Conservation (phyloP, 257 asterid species). For the Scutellaria baicalensis region DNA sequence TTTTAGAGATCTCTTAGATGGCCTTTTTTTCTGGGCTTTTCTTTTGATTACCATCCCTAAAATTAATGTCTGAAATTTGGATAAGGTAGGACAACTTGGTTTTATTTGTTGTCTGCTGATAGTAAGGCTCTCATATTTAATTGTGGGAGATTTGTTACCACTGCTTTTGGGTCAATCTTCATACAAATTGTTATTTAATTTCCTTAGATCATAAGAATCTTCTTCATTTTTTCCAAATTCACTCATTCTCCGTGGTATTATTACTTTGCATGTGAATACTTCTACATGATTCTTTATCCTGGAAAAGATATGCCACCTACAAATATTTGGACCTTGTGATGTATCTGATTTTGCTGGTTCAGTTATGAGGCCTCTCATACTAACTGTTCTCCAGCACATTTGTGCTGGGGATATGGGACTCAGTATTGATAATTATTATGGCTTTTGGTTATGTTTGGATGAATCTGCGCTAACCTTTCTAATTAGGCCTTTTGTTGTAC, state of each 20-base stretch:
- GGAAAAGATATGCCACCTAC: not conserved
- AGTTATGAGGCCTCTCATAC: not conserved
- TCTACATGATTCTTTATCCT: not conserved
- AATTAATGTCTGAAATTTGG: not conserved
- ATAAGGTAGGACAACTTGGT: not conserved
- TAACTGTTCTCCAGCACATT: not conserved
- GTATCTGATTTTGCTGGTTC: not conserved
- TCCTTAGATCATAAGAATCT: not conserved
- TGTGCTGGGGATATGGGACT: not conserved
- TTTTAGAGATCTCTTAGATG: not conserved
- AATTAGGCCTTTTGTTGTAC: not conserved
- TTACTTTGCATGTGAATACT: not conserved
- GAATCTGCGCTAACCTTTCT: not conserved
- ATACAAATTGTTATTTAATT: not conserved
- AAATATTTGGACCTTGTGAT: not conserved
- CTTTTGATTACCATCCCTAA: not conserved
- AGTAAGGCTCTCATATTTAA: not conserved
- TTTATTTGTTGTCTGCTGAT: not conserved
- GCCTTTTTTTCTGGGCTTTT: not conserved
- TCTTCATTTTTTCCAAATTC: not conserved
- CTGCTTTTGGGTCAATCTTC: not conserved
- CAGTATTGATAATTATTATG: not conserved
- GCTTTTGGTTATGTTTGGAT: not conserved
- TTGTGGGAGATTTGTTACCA: not conserved
- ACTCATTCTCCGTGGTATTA: not conserved